These are phyloP conservation scores for Neurospora terricola DNA, from an alignment of 495 filamentous ascomycete genomes.

Conservation along the genomic window DNA sequence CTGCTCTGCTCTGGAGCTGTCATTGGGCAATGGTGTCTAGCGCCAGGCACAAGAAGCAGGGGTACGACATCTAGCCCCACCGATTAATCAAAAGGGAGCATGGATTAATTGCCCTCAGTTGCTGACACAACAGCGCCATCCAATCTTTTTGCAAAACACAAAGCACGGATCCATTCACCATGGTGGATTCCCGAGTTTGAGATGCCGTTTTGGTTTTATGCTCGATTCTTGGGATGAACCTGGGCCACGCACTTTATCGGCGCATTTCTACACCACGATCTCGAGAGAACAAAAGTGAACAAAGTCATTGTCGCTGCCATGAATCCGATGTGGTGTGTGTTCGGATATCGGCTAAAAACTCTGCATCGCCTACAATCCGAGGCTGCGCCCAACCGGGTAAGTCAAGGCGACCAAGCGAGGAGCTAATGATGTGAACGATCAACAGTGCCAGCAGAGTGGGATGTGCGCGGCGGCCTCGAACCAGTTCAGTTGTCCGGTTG, in stretches of 20 bases:
- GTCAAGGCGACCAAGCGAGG: neutral
- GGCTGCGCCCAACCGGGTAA: neutral
- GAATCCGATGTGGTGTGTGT: neutral
- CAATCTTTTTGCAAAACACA: neutral
- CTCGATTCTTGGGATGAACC: neutral
- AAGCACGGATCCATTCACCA: neutral
- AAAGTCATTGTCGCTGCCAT: neutral
- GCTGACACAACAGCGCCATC: neutral
- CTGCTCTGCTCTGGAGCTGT: rapidly evolving
- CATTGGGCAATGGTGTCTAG: neutral
- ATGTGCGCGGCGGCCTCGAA: neutral
- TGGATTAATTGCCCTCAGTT: neutral
- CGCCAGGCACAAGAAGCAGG: neutral
- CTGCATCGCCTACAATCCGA: neutral
- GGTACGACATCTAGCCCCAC: neutral
- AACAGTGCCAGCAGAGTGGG: neutral
- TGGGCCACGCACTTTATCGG: neutral
- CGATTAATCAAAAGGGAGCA: neutral
- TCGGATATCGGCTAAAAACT: neutral
- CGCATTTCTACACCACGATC: neutral
- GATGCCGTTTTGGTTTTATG: neutral
- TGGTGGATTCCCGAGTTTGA: neutral
- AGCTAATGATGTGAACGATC: neutral
- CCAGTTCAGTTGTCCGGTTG: neutral
- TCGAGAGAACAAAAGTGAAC: neutral